Base-by-base conservation (phyloP, 192 early-diverging fungal species). In the Backusella mclennaniae region DNA sequence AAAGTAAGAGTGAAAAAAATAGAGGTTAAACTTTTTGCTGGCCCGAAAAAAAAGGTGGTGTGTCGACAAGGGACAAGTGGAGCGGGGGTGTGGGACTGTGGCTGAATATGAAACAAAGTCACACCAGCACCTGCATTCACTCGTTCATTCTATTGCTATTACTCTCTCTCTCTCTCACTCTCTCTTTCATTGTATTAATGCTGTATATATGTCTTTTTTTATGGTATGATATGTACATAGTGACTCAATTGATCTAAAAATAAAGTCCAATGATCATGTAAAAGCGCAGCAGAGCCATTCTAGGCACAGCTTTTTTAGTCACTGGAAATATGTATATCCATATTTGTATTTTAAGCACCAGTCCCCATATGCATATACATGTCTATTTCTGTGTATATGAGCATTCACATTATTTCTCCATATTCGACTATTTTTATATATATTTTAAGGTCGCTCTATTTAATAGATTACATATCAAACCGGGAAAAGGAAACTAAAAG, bases 51-150 rank as follows among this genome's bases (percentile, higher is more conserved):
- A 23, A 9, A 63, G 56, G 38, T 39, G 38, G 38, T 39, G 38
- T n/a, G 46, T 63, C 56, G 56, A 63, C 56, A 63, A 63, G 56
- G 56, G 56, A 49, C 56, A 63, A 63, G 23, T 29, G 23, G 56
- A 63, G 56, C 56, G 56, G 56, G 56, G 56, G 56, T 49, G 5
- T 23, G 26, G 26, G 23, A 12, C 21, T 63, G 56, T 63, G 56
- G 56, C 56, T 63, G 56, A 63, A 29, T 9, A 63, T 63, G 56
- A 63, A 63, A 63, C 26, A 63, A 63, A 63, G 56, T 63, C 56
- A 63, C 56, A 63, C 6, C 29, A 7, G 26, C 56, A 29, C 23
- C 11, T 12, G 12, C 56, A 26, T n/a, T 14, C 26, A 14, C 9
- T 29, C 53, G 8, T 56, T n/a, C 2, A 52, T n/a, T 33, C 33